Evolutionary conservation across 2,329 filamentous ascomycete species (phyloP).

Genomic region (Arthrobotrys sphaeroides): DNA sequence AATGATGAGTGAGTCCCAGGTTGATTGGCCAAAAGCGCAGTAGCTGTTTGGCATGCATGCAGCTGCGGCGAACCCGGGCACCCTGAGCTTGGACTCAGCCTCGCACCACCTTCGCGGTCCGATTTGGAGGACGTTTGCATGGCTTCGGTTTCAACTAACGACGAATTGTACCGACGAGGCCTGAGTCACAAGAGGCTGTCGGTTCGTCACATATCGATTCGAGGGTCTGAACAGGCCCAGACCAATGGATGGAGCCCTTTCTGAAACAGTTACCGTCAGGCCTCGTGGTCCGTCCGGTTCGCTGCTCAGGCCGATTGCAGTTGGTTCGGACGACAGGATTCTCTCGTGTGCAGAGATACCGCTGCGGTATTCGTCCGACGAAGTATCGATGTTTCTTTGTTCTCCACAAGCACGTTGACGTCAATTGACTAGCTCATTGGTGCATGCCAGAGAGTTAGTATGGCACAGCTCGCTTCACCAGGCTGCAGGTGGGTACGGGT

Average conservation of each 20-base stretch:
- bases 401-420: too few species aligned
- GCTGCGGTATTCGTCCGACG: too few species aligned
- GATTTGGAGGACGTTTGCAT: neutral
- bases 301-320: neutral
- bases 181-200: neutral
- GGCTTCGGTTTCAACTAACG: neutral
- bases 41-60: constrained; percentile 6
- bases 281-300: neutral
- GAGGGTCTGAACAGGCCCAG: too few species aligned
- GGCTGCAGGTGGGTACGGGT: too few species aligned
- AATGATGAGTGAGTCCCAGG: neutral
- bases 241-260: neutral
- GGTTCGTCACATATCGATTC: neutral
- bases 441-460: too few species aligned
- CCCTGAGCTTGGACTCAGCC: too few species aligned
- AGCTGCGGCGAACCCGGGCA: neutral
- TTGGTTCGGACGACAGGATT: too few species aligned
- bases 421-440: too few species aligned
- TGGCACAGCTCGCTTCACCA: too few species aligned
- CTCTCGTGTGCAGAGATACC: too few species aligned
- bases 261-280: neutral
- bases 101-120: neutral
- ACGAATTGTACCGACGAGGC: neutral
- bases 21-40: constrained; percentile 20
- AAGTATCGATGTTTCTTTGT: too few species aligned